Conservation (phyloP, 78 protist species). For the Polysphondylium violaceum region DNA sequence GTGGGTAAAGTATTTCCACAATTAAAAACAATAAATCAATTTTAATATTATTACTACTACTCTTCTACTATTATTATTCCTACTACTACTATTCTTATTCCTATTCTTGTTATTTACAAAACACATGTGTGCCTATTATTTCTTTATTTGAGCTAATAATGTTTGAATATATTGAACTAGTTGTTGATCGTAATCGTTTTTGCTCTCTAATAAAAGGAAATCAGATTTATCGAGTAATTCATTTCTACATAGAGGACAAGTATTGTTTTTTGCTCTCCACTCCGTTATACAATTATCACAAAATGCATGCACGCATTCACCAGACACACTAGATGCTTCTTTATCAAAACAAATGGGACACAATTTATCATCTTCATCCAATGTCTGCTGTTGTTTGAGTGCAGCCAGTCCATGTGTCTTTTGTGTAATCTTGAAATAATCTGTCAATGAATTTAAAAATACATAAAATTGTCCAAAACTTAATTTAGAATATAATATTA, state of each 20-base stretch:
- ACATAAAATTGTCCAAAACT: conserved; percentile 31
- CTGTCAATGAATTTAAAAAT: not conserved
- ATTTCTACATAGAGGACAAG: conserved; percentile 26
- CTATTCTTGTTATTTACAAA: no score
- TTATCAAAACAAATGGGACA: conserved; percentile 38
- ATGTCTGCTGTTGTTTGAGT: not conserved
- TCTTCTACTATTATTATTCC: no score
- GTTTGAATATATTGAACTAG: no score
- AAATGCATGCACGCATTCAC: conserved; percentile 24
- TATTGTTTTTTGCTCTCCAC: not conserved
- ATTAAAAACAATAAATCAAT: no score
- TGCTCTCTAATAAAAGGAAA: not conserved
- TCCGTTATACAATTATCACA: conserved; percentile 4
- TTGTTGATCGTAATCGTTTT: no score
- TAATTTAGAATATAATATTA: conserved; percentile 1
- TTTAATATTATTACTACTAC: no score
- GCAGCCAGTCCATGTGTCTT: not conserved
- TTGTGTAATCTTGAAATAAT: not conserved
- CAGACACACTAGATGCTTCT: conserved; percentile 1
- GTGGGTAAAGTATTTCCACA: conserved; percentile 63
- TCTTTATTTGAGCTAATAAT: no score
- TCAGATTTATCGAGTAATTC: not conserved
- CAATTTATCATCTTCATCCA: conserved; percentile 5
- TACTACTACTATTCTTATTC: no score
- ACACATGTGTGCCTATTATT: no score